Conservation (phyloP, 2,329 filamentous ascomycete species). For the Verticillium albo-atrum region DNA sequence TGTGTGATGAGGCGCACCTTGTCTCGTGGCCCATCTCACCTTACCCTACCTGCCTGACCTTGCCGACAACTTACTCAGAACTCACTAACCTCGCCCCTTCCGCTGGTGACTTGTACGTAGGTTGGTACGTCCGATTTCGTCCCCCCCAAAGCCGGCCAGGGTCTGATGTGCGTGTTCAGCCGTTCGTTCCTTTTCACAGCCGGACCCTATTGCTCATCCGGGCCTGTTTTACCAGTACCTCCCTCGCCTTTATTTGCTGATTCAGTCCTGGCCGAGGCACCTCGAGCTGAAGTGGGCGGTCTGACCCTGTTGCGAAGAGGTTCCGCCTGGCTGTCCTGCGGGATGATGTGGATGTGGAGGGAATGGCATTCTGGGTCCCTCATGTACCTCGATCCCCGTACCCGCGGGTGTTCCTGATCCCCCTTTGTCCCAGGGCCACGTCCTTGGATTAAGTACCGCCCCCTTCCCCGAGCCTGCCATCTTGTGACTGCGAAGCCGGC, state of each 20-base stretch:
- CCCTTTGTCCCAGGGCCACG: background rate
- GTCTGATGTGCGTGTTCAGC: background rate
- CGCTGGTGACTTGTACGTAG: background rate
- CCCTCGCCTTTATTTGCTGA: background rate
- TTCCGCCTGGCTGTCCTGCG: background rate
- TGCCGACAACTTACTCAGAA: background rate
- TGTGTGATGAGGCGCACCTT: background rate
- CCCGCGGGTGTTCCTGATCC: background rate
- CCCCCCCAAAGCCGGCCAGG: background rate
- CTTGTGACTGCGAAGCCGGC: background rate
- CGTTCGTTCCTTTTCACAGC: background rate
- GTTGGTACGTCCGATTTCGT: background rate
- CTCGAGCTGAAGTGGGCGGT: background rate
- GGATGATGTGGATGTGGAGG: background rate
- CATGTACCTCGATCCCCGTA: background rate
- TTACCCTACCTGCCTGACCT: background rate
- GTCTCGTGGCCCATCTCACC: background rate
- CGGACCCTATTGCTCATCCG: background rate
- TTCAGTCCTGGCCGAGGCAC: background rate
- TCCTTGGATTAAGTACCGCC: background rate
- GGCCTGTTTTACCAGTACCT: background rate
- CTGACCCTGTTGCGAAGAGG: background rate
- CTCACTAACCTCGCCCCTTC: background rate
- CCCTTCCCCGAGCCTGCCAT: background rate
- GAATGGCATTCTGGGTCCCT: background rate